Evolutionary conservation across 306 rosid species (phyloP).

Genomic region (Cyclanthera cordifolia): DNA sequence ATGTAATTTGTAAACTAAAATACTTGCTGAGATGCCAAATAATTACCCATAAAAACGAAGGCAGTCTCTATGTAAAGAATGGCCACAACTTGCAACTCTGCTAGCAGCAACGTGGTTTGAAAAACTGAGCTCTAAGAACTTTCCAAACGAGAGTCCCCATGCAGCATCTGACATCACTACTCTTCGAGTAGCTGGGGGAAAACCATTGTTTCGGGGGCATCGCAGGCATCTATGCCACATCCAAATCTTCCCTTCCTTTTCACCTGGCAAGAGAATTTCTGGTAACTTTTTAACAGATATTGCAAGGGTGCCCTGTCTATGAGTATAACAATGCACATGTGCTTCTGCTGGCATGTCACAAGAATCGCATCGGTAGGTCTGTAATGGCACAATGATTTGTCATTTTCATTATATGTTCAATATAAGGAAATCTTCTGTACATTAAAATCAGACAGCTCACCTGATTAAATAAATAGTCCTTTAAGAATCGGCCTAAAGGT

Average conservation of each 20-base stretch:
- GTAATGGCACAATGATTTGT: conserved; percentile 18
- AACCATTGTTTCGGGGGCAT: conserved; percentile 77
- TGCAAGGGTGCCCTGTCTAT: conserved; percentile 92
- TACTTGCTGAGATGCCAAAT: conserved; percentile 2
- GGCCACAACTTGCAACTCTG: conserved; percentile 99
- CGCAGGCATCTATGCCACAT: conserved; percentile 99
- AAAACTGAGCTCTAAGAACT: conserved; percentile 98
- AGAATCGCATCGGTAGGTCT: conserved; percentile 65
- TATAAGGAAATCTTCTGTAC: background rate
- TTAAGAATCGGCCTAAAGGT: conserved; percentile 82
- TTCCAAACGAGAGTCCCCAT: conserved; percentile 97
- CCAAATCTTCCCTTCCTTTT: conserved; percentile 95
- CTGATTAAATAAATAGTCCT: conserved; percentile 90
- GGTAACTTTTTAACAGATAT: conserved; percentile 80
- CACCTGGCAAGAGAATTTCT: conserved; percentile 67
- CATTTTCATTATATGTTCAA: background rate
- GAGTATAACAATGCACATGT: conserved; percentile 93
- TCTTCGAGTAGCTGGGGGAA: conserved; percentile 90
- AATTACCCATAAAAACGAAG: conserved; percentile 93
- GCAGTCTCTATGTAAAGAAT: conserved; percentile 94
- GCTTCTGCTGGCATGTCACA: conserved; percentile 98
- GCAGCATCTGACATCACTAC: conserved; percentile 99
- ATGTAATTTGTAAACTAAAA: background rate
- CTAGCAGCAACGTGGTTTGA: conserved; percentile 98
- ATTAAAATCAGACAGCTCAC: conserved; percentile 28